Percentiles rank a stretch among this genome's conserved stretches.
phyloP scores from a whole-genome alignment of 2,329 filamentous ascomycete species.

The Thielaviopsis punctulata region DNA sequence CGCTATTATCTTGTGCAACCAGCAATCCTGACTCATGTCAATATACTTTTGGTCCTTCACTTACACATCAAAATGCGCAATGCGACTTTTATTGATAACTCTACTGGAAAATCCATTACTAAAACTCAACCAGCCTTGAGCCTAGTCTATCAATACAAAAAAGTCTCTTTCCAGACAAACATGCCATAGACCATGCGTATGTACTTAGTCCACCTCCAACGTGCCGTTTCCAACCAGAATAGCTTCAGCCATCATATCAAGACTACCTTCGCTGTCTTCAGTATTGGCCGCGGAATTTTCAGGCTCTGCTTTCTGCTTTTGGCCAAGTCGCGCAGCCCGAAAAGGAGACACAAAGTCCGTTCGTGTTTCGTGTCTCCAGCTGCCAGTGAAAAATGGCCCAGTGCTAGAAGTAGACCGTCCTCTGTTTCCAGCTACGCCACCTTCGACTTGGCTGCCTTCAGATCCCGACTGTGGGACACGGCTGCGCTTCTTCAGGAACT shows the following conservation, averaged over 20 bases:
- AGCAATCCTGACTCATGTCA: background rate
- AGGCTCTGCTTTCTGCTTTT: background rate
- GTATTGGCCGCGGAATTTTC: conserved; percentile 3
- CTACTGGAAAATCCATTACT: background rate
- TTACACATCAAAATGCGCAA: no score
- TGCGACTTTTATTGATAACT: conserved; percentile 1
- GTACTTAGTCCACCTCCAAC: background rate
- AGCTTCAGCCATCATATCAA: conserved; percentile 5
- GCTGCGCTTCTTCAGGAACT: background rate
- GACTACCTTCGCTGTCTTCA: conserved; percentile 1
- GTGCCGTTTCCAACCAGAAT: conserved; percentile 6
- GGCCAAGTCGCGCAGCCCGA: conserved; percentile 7
- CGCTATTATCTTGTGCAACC: background rate
- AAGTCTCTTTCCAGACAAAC: background rate
- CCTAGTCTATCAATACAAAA: background rate
- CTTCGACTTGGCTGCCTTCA: background rate
- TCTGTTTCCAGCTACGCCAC: background rate
- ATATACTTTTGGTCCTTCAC: background rate
- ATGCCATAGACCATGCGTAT: no score
- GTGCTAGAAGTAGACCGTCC: conserved; percentile 7
- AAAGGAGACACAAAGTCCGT: conserved; percentile 8
- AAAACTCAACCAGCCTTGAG: background rate
- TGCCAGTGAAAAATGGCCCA: conserved; percentile 9
- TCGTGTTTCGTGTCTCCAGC: conserved; percentile 10
- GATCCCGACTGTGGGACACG: conserved; percentile 1